Conservation (phyloP, 192 early-diverging fungal species). For the Nowakowskiella sp. region DNA sequence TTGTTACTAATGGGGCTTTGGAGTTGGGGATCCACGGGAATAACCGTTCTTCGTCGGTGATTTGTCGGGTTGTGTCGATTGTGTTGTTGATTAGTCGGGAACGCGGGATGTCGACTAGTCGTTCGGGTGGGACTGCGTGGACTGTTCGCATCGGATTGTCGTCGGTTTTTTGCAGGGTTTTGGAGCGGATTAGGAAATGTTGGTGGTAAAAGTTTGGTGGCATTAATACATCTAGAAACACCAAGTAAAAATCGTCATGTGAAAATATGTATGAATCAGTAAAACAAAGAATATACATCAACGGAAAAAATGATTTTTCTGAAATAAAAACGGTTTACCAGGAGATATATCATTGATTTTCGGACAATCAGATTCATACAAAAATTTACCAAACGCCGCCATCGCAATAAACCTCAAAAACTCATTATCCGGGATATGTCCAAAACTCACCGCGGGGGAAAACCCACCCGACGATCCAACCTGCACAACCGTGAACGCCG, state of each 20-base stretch:
- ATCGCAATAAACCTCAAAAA: slow-evolving; percentile 37
- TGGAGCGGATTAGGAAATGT: slow-evolving; percentile 25
- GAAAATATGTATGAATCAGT: neutral
- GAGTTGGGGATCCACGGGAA: slow-evolving; percentile 40
- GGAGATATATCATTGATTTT: slow-evolving; percentile 27
- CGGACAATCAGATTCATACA: slow-evolving; percentile 36
- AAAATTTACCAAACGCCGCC: slow-evolving; percentile 30
- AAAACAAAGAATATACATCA: neutral
- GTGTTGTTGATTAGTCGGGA: slow-evolving; percentile 21
- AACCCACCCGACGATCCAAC: slow-evolving; percentile 37
- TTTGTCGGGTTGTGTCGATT: slow-evolving; percentile 10
- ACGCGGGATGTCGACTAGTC: slow-evolving; percentile 37
- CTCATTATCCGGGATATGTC: slow-evolving; percentile 45
- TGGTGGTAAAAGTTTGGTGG: slow-evolving; percentile 46
- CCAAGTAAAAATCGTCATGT: too few relatives aligned
- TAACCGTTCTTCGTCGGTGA: slow-evolving; percentile 24
- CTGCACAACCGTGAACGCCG: slow-evolving; percentile 39
- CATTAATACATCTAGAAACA: too few relatives aligned
- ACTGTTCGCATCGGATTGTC: slow-evolving; percentile 15
- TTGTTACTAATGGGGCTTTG: slow-evolving; percentile 30
- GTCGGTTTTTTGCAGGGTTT: slow-evolving; percentile 12
- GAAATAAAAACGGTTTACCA: neutral
- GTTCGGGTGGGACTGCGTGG: slow-evolving; percentile 15
- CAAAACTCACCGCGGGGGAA: slow-evolving; percentile 35
- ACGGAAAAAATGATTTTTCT: neutral